phyloP scores from a whole-genome alignment of 106 monocot genomes.

The Dioscorea alata region DNA sequence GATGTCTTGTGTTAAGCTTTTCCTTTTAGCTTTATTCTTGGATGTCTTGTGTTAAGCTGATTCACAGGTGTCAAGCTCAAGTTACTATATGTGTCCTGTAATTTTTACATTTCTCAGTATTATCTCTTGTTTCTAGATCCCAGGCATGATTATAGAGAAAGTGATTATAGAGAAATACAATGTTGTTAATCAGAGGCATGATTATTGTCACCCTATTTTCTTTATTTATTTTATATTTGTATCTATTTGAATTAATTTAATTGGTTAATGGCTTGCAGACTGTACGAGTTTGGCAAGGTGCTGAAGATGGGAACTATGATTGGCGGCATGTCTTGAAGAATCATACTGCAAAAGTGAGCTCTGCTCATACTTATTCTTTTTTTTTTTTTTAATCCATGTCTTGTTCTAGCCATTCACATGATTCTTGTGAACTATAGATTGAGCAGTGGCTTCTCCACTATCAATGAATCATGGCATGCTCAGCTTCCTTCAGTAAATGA shows the following conservation, averaged over 20 bases:
- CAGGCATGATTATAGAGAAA: constrained; percentile 6
- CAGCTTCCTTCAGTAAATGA: constrained; percentile 64
- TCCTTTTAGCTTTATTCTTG: too few relatives aligned
- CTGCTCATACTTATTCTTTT: too few relatives aligned
- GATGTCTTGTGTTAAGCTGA: too few relatives aligned
- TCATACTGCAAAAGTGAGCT: constrained; percentile 79
- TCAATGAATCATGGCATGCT: constrained; percentile 34
- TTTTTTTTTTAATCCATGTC: too few relatives aligned
- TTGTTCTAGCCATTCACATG: too few relatives aligned
- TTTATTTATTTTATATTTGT: neutral
- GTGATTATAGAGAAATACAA: too few relatives aligned
- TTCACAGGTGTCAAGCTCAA: too few relatives aligned
- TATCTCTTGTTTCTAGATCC: constrained; percentile 35
- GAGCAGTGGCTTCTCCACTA: neutral
- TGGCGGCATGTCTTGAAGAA: constrained; percentile 73
- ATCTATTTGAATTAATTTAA: neutral
- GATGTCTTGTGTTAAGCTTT: too few relatives aligned
- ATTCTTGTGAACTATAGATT: too few relatives aligned
- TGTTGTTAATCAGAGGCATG: too few relatives aligned
- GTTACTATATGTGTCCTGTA: too few relatives aligned
- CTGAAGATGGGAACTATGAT: constrained; percentile 69
- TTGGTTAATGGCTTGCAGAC: constrained; percentile 46
- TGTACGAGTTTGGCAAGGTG: constrained; percentile 93
- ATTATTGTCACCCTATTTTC: neutral
- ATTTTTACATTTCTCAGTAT: neutral